Conservation (phyloP, 352 stramenopile species). For the Pythium aquatile region DNA sequence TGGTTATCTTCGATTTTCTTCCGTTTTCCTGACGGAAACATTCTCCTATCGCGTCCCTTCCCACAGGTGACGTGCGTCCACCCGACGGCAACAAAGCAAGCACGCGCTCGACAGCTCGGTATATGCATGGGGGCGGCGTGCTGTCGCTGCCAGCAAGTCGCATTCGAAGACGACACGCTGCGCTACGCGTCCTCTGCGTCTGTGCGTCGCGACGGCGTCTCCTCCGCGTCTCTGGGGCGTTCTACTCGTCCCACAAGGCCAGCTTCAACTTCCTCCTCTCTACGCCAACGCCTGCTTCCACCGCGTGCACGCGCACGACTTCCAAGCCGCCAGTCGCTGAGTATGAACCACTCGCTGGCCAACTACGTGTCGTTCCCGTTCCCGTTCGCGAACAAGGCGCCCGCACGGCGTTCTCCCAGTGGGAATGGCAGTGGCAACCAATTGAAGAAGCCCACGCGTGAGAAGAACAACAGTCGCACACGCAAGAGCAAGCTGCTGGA, state of each 20-base stretch:
- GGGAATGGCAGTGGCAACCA: conserved; percentile 5
- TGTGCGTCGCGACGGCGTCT: conserved; percentile 17
- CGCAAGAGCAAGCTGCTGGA: conserved; percentile 10
- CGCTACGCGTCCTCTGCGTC: conserved; percentile 31
- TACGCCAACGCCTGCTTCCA: conserved; percentile 4
- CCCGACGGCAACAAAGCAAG: conserved; percentile 17
- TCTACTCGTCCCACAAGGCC: not conserved
- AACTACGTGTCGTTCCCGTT: conserved; percentile 83
- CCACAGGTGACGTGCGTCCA: conserved; percentile 3
- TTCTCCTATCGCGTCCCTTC: conserved; percentile 18
- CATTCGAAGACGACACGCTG: conserved; percentile 58
- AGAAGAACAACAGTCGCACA: conserved; percentile 8
- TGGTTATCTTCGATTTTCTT: not conserved
- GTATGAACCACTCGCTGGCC: conserved; percentile 54
- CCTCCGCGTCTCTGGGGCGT: not conserved
- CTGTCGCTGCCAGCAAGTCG: conserved; percentile 61
- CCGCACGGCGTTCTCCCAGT: conserved; percentile 14
- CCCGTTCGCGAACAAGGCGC: conserved; percentile 53
- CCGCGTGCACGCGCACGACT: conserved; percentile 17
- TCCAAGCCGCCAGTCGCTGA: conserved; percentile 25
- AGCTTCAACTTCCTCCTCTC: not conserved
- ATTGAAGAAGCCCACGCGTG: conserved; percentile 6
- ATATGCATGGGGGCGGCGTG: conserved; percentile 65
- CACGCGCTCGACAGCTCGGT: not conserved
- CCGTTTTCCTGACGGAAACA: not conserved